These are phyloP conservation scores for Magnolia kwangsiensis DNA, from an alignment of 164 flowering plant genomes.

Conservation along the genomic window DNA sequence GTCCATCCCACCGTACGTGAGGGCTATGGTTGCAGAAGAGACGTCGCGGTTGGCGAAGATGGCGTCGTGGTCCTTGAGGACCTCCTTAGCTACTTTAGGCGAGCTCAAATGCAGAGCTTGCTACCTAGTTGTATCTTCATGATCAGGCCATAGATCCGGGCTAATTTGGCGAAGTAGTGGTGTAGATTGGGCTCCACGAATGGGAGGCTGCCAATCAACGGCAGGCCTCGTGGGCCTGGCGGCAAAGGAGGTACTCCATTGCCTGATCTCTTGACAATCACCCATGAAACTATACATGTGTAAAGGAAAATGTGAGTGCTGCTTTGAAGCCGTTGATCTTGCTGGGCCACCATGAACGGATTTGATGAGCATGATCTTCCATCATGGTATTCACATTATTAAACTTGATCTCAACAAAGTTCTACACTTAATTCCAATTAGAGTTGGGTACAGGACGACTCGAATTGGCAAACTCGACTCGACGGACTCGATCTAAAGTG, in stretches of 20 bases:
- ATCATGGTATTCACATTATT: too few relatives aligned
- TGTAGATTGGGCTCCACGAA: background rate
- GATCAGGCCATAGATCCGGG: background rate
- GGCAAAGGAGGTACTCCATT: background rate
- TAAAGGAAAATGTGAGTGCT: too few relatives aligned
- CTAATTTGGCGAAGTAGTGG: background rate
- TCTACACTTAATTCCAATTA: too few relatives aligned
- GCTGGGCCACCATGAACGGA: too few relatives aligned
- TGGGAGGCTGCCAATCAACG: background rate
- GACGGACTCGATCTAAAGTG: too few relatives aligned
- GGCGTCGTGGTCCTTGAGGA: background rate
- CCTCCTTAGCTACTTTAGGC: background rate
- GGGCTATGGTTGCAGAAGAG: background rate
- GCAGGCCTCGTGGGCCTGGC: background rate
- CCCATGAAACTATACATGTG: too few relatives aligned
- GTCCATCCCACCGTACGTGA: background rate
- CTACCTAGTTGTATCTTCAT: background rate
- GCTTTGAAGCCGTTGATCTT: too few relatives aligned
- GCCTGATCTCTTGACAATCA: too few relatives aligned
- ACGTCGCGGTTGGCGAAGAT: background rate
- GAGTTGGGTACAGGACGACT: too few relatives aligned
- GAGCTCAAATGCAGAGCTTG: background rate
- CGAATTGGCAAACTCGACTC: too few relatives aligned
- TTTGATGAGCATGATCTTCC: too few relatives aligned
- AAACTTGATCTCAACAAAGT: too few relatives aligned